Evolutionary conservation across 1,284 basidiomycete species (phyloP).

Genomic region (Phylloporus sp.): DNA sequence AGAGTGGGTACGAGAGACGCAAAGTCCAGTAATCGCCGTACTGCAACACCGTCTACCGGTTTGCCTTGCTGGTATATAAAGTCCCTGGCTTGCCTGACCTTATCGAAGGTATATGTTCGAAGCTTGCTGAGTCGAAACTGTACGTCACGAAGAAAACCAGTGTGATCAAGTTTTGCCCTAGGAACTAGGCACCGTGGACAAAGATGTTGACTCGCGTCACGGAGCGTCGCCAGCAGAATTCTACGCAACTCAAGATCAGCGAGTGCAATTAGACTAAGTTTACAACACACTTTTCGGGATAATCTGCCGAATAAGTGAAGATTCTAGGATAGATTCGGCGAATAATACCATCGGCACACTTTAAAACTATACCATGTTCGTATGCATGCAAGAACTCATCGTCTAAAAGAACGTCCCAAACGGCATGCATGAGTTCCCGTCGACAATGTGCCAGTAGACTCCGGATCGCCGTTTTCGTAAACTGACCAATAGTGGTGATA

Average conservation of each 20-base stretch:
- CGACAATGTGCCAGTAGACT: not conserved
- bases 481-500: not conserved
- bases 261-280: no score
- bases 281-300: constrained; percentile 2
- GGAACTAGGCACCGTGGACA: not conserved
- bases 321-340: not conserved
- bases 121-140: not conserved
- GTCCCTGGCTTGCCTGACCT: not conserved
- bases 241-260: not conserved
- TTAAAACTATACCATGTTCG: not conserved
- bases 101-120: not conserved
- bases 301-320: constrained; percentile 4
- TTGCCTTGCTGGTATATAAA: not conserved
- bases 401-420: constrained; percentile 3
- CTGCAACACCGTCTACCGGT: not conserved
- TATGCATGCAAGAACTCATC: not conserved
- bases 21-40: not conserved
- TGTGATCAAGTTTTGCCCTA: not conserved
- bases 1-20: not conserved
- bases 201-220: not conserved
- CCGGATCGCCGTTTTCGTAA: not conserved
- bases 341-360: not conserved
- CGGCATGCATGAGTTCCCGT: not conserved
- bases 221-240: not conserved
- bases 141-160: not conserved